A percentile compares a stretch with the other conserved stretches of the same genome.
Conservation (phyloP, 768 basidiomycete genomes). For the Pulveroboletus sp. region DNA sequence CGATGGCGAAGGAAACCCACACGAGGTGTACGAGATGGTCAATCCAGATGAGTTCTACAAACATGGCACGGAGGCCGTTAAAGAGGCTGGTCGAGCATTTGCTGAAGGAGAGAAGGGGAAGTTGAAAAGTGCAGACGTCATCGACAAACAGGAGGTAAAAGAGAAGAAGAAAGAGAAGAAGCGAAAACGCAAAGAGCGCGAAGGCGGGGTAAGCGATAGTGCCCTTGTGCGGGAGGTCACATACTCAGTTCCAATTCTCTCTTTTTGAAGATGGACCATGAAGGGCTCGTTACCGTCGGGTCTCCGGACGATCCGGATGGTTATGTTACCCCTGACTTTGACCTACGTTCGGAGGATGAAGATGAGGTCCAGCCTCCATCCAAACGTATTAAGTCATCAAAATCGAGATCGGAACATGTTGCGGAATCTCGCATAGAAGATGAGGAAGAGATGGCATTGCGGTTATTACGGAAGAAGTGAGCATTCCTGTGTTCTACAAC, state of each 20-base stretch:
- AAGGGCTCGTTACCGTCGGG: constrained; percentile 28
- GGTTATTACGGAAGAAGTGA: constrained; percentile 43
- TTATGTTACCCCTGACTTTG: constrained; percentile 69
- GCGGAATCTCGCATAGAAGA: constrained; percentile 38
- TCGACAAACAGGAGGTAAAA: constrained; percentile 78
- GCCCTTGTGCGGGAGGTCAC: neutral
- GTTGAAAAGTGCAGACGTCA: constrained; percentile 64
- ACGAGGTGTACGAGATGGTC: constrained; percentile 80
- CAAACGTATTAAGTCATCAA: constrained; percentile 31
- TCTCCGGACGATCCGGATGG: constrained; percentile 58
- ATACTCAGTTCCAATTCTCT: neutral
- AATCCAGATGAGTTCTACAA: constrained; percentile 70
- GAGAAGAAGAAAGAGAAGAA: constrained; percentile 92
- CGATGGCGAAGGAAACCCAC: constrained; percentile 80
- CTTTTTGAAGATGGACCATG: constrained; percentile 21
- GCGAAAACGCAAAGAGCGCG: constrained; percentile 81
- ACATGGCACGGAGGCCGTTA: constrained; percentile 60
- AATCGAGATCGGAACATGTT: constrained; percentile 28
- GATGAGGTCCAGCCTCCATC: constrained; percentile 32
- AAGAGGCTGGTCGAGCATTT: constrained; percentile 64
- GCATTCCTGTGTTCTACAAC: neutral
- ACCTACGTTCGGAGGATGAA: constrained; percentile 40
- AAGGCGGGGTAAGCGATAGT: constrained; percentile 36
- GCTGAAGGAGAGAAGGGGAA: constrained; percentile 69
- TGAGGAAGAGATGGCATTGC: constrained; percentile 63